phyloP scores from a whole-genome alignment of 768 basidiomycete genomes.

The Lactarius evosmus region DNA sequence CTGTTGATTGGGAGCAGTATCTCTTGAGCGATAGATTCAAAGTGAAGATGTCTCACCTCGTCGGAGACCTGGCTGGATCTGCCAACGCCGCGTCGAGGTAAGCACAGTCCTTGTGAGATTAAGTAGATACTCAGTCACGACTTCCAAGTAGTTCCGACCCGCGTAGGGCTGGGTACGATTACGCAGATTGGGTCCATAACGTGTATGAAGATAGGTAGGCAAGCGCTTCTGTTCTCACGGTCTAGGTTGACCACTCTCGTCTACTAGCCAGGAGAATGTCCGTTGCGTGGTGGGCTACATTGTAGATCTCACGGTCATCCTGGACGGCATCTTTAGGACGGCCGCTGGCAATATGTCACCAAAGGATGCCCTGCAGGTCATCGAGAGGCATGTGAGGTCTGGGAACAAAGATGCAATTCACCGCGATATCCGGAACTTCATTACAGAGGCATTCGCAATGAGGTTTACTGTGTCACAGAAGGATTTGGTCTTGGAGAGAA shows the following conservation, averaged over 20 bases:
- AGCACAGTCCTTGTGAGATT: not conserved
- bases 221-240: too few species aligned
- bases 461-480: not conserved
- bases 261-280: constrained; percentile 7
- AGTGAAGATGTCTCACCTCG: not conserved
- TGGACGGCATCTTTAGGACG: not conserved
- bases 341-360: not conserved
- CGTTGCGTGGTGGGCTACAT: constrained; percentile 15
- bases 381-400: not conserved
- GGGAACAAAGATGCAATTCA: not conserved
- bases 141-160: not conserved
- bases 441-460: not conserved
- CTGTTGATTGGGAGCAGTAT: constrained; percentile 1
- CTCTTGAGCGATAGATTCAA: constrained; percentile 5
- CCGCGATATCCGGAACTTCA: constrained; percentile 1
- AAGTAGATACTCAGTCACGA: not conserved
- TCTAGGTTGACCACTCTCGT: not conserved
- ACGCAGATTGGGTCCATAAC: not conserved
- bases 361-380: not conserved
- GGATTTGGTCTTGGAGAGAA: constrained; percentile 16
- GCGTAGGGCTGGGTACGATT: not conserved
- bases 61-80: not conserved
- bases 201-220: constrained; percentile 1
- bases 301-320: constrained; percentile 12
- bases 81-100: not conserved